Conservation (phyloP, 2,329 filamentous ascomycete species). For the Pyricularia sp. region DNA sequence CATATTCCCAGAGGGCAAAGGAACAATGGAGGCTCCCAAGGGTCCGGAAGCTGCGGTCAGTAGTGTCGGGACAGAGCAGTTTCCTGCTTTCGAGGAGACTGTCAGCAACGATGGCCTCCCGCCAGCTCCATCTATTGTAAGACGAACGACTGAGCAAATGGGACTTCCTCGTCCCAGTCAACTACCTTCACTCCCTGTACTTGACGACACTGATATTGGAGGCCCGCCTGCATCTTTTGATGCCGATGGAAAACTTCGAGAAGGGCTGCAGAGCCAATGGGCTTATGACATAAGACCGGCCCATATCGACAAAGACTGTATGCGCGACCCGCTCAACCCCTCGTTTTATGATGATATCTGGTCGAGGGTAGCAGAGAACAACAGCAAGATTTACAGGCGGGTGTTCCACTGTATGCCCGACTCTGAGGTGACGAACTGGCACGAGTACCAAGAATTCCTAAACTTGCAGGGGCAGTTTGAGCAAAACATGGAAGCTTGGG, state of each 20-base stretch:
- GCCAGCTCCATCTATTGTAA: slow-evolving; percentile 45
- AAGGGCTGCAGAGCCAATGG: slow-evolving; percentile 38
- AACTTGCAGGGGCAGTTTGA: slow-evolving; percentile 72
- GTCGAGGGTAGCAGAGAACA: slow-evolving; percentile 82
- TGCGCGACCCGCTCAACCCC: slow-evolving; percentile 79
- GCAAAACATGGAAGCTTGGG: slow-evolving; percentile 43
- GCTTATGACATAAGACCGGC: slow-evolving; percentile 64
- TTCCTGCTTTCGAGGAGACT: slow-evolving; percentile 15
- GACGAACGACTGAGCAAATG: slow-evolving; percentile 56
- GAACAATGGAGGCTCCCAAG: slow-evolving; percentile 40
- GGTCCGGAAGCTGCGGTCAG: neutral
- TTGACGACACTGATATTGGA: slow-evolving; percentile 76
- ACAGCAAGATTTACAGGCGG: slow-evolving; percentile 85
- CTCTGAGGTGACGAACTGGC: slow-evolving; percentile 87
- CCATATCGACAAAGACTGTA: slow-evolving; percentile 78
- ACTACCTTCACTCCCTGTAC: slow-evolving; percentile 57
- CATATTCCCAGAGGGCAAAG: slow-evolving; percentile 54
- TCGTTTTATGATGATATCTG: slow-evolving; percentile 82
- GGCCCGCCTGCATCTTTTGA: slow-evolving; percentile 56
- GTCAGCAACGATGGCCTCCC: slow-evolving; percentile 42
- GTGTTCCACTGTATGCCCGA: slow-evolving; percentile 98
- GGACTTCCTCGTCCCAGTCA: slow-evolving; percentile 58
- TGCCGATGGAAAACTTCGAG: slow-evolving; percentile 36
- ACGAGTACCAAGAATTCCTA: slow-evolving; percentile 78
- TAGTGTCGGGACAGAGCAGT: neutral